Conservation (phyloP, 805 yeast genomes). For the Lachancea fermentati region DNA sequence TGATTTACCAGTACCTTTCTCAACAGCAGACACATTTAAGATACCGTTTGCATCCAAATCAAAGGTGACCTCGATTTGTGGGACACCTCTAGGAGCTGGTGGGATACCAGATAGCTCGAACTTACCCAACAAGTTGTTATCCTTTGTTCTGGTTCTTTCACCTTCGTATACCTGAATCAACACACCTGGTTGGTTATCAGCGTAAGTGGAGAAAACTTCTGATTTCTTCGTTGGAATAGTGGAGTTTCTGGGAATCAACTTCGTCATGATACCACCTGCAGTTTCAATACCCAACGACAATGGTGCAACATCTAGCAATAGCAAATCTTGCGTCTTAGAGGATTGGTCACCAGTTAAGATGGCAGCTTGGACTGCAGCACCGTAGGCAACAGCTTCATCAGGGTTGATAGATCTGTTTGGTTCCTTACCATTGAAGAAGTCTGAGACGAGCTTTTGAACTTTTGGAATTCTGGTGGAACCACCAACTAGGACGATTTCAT, state of each 20-base stretch:
- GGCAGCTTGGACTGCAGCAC: constrained; percentile 99
- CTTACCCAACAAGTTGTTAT: constrained; percentile 94
- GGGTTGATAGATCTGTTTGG: constrained; percentile 96
- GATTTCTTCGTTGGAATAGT: constrained; percentile 97
- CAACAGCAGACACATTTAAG: constrained; percentile 91
- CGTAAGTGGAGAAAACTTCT: constrained; percentile 92
- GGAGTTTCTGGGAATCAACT: constrained; percentile 93
- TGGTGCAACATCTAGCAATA: constrained; percentile 96
- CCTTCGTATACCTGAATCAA: constrained; percentile 96
- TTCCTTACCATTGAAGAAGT: constrained; percentile 95
- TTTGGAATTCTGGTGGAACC: constrained; percentile 98
- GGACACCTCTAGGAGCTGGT: constrained; percentile 98
- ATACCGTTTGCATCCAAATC: constrained; percentile 97
- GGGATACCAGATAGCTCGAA: constrained; percentile 95
- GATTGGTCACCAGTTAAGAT: constrained; percentile 94
- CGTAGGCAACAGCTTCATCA: constrained; percentile 98
- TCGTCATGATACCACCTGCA: constrained; percentile 99
- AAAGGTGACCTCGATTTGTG: constrained; percentile 95
- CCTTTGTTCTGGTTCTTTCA: constrained; percentile 95
- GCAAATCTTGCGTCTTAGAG: constrained; percentile 90
- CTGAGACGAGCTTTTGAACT: constrained; percentile 91
- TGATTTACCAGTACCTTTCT: constrained; percentile 97
- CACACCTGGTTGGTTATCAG: constrained; percentile 99
- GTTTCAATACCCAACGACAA: constrained; percentile 96
- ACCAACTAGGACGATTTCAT: constrained; percentile 94